These are phyloP conservation scores for Phytophthora macrochlamydospora DNA, from an alignment of 352 stramenopile genomes.

Conservation along the genomic window DNA sequence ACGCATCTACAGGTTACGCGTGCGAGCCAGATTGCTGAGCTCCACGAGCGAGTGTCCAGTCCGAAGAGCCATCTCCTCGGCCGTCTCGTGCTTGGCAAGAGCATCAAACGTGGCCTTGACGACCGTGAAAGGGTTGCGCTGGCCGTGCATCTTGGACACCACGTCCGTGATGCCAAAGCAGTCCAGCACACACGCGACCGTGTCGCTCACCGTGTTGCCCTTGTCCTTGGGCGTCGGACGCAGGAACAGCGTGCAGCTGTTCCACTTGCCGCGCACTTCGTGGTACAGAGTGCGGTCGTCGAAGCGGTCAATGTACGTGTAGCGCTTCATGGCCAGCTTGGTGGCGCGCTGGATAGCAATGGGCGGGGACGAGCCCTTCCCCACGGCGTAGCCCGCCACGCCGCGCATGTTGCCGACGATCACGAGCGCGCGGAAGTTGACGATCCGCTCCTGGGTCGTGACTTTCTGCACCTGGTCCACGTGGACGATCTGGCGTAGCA, in stretches of 20 bases:
- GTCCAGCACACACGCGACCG: conserved; percentile 80
- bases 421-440: conserved; percentile 93
- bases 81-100: conserved; percentile 93
- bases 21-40: conserved; percentile 76
- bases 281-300: conserved; percentile 90
- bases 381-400: conserved; percentile 93
- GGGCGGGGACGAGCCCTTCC: conserved; percentile 88
- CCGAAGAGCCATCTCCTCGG: conserved; percentile 94
- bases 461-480: conserved; percentile 89
- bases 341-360: conserved; percentile 91
- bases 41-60: conserved; percentile 87
- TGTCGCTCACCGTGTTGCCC: conserved; percentile 81
- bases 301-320: conserved; percentile 96
- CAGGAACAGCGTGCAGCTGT: conserved; percentile 93
- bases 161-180: conserved; percentile 95
- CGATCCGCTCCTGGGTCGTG: conserved; percentile 91
- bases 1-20: conserved; percentile 63
- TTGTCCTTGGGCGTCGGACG: conserved; percentile 75
- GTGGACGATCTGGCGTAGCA: conserved; percentile 83
- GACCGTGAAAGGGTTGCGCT: conserved; percentile 95
- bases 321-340: conserved; percentile 92
- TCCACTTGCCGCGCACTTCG: conserved; percentile 95
- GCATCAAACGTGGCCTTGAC: conserved; percentile 96
- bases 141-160: conserved; percentile 92
- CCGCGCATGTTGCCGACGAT: conserved; percentile 94